Evolutionary conservation across 306 rosid species (phyloP).

Genomic region (Vicia faba): DNA sequence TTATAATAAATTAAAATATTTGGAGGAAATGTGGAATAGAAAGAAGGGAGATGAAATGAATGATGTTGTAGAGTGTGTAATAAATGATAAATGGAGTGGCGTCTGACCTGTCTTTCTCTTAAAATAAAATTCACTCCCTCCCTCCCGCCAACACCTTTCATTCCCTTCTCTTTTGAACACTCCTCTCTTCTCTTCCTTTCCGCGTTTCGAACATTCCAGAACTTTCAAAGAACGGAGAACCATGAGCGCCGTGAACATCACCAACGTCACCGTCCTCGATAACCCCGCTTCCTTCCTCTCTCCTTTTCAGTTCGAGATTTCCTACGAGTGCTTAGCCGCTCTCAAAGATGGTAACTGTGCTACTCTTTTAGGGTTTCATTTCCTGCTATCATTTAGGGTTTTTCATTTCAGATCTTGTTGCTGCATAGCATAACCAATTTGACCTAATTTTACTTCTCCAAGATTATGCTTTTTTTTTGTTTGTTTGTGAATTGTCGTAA

Average conservation of each 20-base stretch:
- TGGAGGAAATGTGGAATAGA: no score
- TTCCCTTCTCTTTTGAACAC: not conserved
- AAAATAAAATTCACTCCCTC: not conserved
- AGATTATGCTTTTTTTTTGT: not conserved
- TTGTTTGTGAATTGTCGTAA: not conserved
- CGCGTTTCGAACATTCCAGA: no score
- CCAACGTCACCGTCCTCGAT: constrained; percentile 84
- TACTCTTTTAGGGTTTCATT: not conserved
- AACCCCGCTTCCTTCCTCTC: constrained; percentile 74
- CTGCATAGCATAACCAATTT: not conserved
- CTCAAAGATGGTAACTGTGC: constrained; percentile 58
- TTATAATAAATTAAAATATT: no score
- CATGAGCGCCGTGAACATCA: constrained; percentile 90
- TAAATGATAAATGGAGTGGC: no score
- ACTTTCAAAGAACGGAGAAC: not conserved
- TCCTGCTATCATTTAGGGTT: not conserved
- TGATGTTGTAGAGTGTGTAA: no score
- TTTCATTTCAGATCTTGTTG: constrained; percentile 13
- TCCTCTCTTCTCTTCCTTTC: no score
- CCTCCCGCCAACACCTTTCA: constrained; percentile 1
- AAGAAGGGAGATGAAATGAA: no score
- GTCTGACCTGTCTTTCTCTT: not conserved
- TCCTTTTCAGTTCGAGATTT: constrained; percentile 88
- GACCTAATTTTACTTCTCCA: constrained; percentile 13
- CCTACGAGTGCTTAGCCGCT: constrained; percentile 80